Evolutionary conservation across 2,329 filamentous ascomycete species (phyloP).

Genomic region (Sporothrix pallida): DNA sequence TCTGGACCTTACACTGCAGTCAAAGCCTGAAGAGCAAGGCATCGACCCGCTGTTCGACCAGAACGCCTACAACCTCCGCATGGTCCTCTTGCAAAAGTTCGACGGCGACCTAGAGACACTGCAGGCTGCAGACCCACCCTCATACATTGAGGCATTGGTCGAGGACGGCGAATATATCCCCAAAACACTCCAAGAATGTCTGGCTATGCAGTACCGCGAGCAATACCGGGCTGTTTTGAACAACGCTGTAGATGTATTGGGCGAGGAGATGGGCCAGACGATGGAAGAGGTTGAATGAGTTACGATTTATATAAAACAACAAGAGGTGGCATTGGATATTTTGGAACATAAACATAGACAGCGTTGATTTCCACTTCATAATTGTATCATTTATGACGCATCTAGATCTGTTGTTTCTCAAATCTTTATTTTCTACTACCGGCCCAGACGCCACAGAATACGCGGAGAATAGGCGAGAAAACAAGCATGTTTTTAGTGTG

Average conservation of each 20-base stretch:
- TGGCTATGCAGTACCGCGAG: conserved; percentile 57
- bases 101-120: conserved; percentile 51
- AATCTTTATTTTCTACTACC: background rate
- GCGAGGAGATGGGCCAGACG: background rate
- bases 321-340: background rate
- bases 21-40: background rate
- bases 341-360: background rate
- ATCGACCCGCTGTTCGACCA: background rate
- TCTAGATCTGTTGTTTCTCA: background rate
- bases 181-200: conserved; percentile 45
- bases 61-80: conserved; percentile 39
- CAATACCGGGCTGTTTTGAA: conserved; percentile 57
- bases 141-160: background rate
- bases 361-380: background rate
- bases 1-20: conserved; percentile 41
- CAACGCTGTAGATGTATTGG: conserved; percentile 42
- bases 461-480: background rate
- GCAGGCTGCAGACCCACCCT: conserved; percentile 51
- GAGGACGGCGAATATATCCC: background rate
- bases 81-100: conserved; percentile 48
- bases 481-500: background rate
- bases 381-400: background rate
- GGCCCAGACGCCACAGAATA: background rate
- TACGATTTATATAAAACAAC: background rate
- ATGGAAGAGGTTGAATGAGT: conserved; percentile 11